Evolutionary conservation across 768 basidiomycete species (phyloP), one percentile per base, ranked within the genome.

Genomic region (Lactifluus subvellereus): DNA sequence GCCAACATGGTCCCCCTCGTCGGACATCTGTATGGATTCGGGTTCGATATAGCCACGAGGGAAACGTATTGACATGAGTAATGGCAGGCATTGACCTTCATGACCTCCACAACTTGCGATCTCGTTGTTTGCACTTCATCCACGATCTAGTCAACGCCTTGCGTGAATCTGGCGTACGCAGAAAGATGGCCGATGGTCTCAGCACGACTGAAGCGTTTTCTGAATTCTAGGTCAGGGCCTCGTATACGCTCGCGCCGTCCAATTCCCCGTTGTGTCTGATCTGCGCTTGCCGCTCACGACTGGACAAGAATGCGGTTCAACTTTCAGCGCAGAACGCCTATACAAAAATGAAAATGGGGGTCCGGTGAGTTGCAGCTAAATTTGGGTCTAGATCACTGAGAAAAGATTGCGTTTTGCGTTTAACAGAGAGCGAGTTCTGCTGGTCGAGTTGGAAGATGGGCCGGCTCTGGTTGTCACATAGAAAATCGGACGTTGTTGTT

Each of bases 71-170:
- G 52, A 67, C 56, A 1, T 14, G n/a, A 18, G 18, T 38, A 42
- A 37, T 45, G 14, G 18, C 60, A 88, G 87, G 79, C 69, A 72
- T 82, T 65, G 86, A 88, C 72, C 77, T 89, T 37, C 81, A 88
- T 69, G 88, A 89, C 73, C 77, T 89, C 61, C 77, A 88, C 58
- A 82, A 86, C 68, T 72, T 88, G 45, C 82, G 84, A 51, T 79
- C 85, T 52, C 80, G 84, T 50, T 81, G 82, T 47, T 76, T 89
- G 14, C 66, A 80, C 32, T 85, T 87, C 72, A 78, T 89, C 47
- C 88, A 89, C 69, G 79, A 83, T 65, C 75, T 88, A 35, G 69
- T 87, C 48, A 80, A 83, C 66, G 79, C 80, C 4, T 78, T 89
- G 48, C 81, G 82, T 45, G 78, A 81, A 2, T 78, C 80, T 59